Base-by-base conservation (phyloP, 2,329 filamentous ascomycete genomes). In the Cordyceps cicadae region DNA sequence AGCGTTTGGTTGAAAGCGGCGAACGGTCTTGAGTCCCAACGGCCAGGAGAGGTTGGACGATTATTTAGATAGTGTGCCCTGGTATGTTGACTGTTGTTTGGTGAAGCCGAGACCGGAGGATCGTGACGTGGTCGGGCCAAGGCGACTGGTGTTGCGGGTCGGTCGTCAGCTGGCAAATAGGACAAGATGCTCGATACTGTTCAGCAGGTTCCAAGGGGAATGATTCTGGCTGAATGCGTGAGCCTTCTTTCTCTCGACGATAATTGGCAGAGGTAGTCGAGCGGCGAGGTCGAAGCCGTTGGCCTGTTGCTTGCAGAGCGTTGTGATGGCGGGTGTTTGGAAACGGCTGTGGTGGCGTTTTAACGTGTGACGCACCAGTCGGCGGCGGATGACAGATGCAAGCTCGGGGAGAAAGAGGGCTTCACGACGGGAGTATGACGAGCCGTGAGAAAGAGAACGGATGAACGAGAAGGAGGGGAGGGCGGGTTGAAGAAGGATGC, bases 361-460 rank as follows among this genome's bases (percentile, higher is more conserved):
- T 19, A n/a, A 26, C 34, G 53, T 49, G 59, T 51, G 52, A 56
- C 53, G 52, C 45, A 56, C 12, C 15, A 29, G 41, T 15, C 15
- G 54, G 54, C 53, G 54, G 54, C 54, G 54, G 48, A 29, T 54
- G 41, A 49, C 48, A 48, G 65, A 64, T 69, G 54, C 62, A 61
- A 64, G 59, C 52, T 51, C 55, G 59, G 60, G 54, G 59, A 61
- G 56, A 64, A 60, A 59, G 54, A 59, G 53, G 34, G 57, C 54
- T 59, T 59, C 41, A 62, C 60, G 50, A 55, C 41, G 34, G 50
- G 48, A 59, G 50, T 53, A 29, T 60, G 51, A 24, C 58, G 51
- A 60, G 58, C 51, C 50, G 59, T 49, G 46, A 60, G 24, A 14
- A 55, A 41, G 45, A 43, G 49, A 59, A 32, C 24, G 56, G 58